Percentiles rank a stretch among this genome's conserved stretches.
Evolutionary conservation across 1,284 basidiomycete species (phyloP).

Genomic region (Meripilus lineatus): DNA sequence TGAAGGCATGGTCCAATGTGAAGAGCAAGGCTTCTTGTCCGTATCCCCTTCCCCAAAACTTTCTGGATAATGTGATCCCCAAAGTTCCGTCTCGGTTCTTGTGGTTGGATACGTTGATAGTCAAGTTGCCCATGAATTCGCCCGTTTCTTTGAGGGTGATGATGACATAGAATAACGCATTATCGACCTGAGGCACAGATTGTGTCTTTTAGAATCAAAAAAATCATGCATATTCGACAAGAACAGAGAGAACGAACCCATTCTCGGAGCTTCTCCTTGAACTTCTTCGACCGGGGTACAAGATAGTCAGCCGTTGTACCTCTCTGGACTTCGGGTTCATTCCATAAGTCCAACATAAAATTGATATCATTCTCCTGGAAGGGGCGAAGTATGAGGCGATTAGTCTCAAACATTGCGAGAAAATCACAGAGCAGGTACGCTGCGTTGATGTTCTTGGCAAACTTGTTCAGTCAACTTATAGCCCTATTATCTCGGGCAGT

Average conservation of each 20-base stretch:
- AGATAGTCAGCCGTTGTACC: slow-evolving; percentile 1
- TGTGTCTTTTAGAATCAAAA: not conserved
- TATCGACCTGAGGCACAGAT: slow-evolving; percentile 2
- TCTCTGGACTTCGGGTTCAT: slow-evolving; percentile 3
- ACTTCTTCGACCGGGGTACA: slow-evolving; percentile 4
- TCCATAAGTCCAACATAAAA: not conserved
- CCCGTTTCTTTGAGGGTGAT: slow-evolving; percentile 11
- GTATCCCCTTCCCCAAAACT: slow-evolving; percentile 14
- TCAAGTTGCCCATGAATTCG: slow-evolving; percentile 12
- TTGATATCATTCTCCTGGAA: slow-evolving; percentile 3
- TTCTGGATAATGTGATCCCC: slow-evolving; percentile 10
- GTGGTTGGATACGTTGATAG: slow-evolving; percentile 7
- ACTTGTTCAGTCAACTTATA: too few species aligned
- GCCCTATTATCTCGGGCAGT: too few species aligned
- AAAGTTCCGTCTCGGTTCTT: slow-evolving; percentile 13
- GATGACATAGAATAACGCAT: slow-evolving; percentile 4
- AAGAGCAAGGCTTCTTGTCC: slow-evolving; percentile 15
- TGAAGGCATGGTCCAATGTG: slow-evolving; percentile 12
- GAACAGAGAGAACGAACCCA: slow-evolving; percentile 8
- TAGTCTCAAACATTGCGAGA: slow-evolving; percentile 6
- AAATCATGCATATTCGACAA: too few species aligned
- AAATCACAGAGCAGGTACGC: too few species aligned
- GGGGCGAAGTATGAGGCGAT: slow-evolving; percentile 3
- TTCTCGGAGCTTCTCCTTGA: not conserved
- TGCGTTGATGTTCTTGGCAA: too few species aligned